Conservation (phyloP, 2,329 filamentous ascomycete species). For the Nannizziopsis arthrosporioides region DNA sequence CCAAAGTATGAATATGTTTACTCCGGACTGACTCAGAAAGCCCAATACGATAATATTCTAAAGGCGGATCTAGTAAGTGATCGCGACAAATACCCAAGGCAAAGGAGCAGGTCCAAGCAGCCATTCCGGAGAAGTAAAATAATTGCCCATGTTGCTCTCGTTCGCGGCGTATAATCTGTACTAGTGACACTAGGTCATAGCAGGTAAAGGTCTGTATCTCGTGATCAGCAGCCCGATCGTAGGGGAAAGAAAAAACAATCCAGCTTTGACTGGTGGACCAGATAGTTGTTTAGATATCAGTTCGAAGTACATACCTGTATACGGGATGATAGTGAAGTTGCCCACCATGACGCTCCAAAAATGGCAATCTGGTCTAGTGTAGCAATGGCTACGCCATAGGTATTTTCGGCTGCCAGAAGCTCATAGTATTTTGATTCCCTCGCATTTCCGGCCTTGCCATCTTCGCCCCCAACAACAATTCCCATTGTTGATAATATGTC, state of each 20-base stretch:
- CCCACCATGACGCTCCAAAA: slow-evolving; percentile 35
- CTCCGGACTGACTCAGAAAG: slow-evolving; percentile 19
- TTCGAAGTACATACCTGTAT: slow-evolving; percentile 26
- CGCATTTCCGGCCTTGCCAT: slow-evolving; percentile 25
- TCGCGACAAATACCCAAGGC: slow-evolving; percentile 29
- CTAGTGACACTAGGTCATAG: slow-evolving; percentile 28
- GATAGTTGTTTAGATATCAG: too few relatives aligned
- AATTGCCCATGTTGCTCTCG: slow-evolving; percentile 24
- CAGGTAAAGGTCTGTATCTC: slow-evolving; percentile 27
- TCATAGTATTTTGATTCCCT: slow-evolving; percentile 31
- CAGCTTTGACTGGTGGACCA: too few relatives aligned
- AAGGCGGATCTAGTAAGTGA: slow-evolving; percentile 27
- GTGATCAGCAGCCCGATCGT: neutral
- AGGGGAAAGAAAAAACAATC: too few relatives aligned
- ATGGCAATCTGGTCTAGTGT: slow-evolving; percentile 32
- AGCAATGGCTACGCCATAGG: slow-evolving; percentile 33
- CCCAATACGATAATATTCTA: slow-evolving; percentile 22
- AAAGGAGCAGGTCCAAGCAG: slow-evolving; percentile 30
- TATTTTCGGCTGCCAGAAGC: slow-evolving; percentile 32
- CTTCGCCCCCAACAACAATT: slow-evolving; percentile 35
- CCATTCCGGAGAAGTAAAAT: slow-evolving; percentile 34
- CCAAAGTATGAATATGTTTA: slow-evolving; percentile 20
- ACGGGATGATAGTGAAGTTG: slow-evolving; percentile 27
- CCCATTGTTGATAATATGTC: slow-evolving; percentile 41
- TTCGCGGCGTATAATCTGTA: slow-evolving; percentile 29